Base-by-base conservation (phyloP, 805 yeast species). In the Blastobotrys terrestris region DNA sequence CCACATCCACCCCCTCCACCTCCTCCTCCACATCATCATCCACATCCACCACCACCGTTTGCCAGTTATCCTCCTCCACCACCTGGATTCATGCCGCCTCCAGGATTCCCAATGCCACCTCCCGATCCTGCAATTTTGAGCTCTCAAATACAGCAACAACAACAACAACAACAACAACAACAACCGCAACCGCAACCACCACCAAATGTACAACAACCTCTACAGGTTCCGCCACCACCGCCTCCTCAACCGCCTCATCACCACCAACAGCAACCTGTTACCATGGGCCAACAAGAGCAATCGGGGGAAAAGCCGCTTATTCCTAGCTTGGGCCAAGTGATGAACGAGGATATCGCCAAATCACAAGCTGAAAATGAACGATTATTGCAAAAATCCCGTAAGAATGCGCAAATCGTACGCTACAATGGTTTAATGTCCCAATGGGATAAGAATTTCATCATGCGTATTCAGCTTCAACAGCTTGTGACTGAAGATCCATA, bases 401-500 rank as follows among this genome's bases (percentile, higher is more conserved):
- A 54, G 48, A 31, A 62, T 55, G 54, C 63, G 26, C 53, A 57
- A 58, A 87, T 89, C 62, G 77, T 86, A 65, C 83, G 81, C 63
- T 88, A 84, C 72, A 86, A 94, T 26, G 97, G 97, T 58, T 81
- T 94, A 58, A 94, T 94, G 99, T 88, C 90, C 63, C 96, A 96
- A 53, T 87, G 92, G 72, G 99, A 94, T 69, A 91, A 91, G 72
- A 97, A 92, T 71, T 90, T 87, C 65, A 92, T 94, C 48, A 89
- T 97, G 44, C 80, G 97, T 67, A 84, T 91, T 65, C 99, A 94
- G 71, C 77, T 94, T 58, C 89, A 96, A 48, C 97, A 91, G 68
- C 86, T 94, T 70, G 97, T 94, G 48, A 87, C 97, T 8, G 97
- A 91, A 53, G 98, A 94, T 70, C 99, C 99, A 13, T 88, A 87